phyloP scores from a whole-genome alignment of 768 basidiomycete species.

The Boletales sp. region DNA sequence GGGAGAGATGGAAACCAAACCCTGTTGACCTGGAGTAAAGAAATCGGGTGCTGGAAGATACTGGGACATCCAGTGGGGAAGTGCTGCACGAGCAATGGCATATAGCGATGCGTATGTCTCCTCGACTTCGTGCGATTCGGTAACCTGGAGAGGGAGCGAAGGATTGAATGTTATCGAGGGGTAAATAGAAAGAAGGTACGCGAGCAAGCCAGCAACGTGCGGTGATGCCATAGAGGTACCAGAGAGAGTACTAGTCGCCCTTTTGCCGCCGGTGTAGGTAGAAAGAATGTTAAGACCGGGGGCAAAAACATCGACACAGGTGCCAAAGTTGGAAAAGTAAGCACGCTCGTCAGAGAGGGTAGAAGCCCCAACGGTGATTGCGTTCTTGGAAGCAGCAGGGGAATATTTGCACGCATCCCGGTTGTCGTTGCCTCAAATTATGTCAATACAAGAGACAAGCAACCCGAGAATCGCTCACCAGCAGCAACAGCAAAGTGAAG shows the following conservation, averaged over 20 bases:
- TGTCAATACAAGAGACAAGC: neutral
- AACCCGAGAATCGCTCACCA: constrained; percentile 45
- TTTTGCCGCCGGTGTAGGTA: constrained; percentile 68
- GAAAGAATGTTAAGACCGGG: constrained; percentile 91
- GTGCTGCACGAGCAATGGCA: constrained; percentile 47
- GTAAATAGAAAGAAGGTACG: constrained; percentile 90
- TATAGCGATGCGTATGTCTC: constrained; percentile 47
- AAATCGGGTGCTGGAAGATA: constrained; percentile 55
- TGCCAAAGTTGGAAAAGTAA: constrained; percentile 90
- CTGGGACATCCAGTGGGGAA: constrained; percentile 55
- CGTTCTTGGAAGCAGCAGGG: constrained; percentile 83
- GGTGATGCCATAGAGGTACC: constrained; percentile 96
- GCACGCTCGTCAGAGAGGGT: constrained; percentile 79
- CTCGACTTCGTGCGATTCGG: constrained; percentile 32
- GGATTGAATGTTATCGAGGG: constrained; percentile 65
- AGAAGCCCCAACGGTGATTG: constrained; percentile 93
- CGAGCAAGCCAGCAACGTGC: constrained; percentile 84
- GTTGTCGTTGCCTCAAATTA: constrained; percentile 66
- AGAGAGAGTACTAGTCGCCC: constrained; percentile 71
- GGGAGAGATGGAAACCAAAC: constrained; percentile 52
- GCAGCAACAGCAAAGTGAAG: constrained; percentile 98
- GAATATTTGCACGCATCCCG: constrained; percentile 91
- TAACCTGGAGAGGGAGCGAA: constrained; percentile 34
- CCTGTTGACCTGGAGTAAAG: constrained; percentile 40
- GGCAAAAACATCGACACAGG: constrained; percentile 90